phyloP scores from a whole-genome alignment of 768 basidiomycete species.

The Suillus brevipes region DNA sequence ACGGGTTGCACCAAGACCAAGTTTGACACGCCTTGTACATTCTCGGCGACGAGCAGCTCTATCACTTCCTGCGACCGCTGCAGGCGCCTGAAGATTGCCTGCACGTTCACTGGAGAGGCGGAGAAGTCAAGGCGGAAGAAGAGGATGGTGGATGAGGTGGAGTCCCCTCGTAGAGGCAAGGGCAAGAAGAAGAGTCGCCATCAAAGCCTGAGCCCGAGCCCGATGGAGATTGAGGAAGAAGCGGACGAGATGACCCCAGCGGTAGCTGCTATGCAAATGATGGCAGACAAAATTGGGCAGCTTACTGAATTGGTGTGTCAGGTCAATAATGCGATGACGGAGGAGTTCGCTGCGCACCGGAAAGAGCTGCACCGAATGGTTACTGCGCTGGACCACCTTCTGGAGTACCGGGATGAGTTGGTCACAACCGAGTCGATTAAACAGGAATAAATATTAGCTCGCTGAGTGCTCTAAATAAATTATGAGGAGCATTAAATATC shows the following conservation, averaged over 20 bases:
- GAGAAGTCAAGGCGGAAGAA: background rate
- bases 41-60: background rate
- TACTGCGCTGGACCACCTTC: background rate
- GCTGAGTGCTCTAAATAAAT: background rate
- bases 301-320: background rate
- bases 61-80: background rate
- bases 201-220: background rate
- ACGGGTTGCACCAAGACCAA: background rate
- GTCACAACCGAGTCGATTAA: background rate
- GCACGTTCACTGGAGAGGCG: background rate
- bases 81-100: background rate
- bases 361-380: background rate
- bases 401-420: background rate
- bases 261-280: no score
- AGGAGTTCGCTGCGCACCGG: background rate
- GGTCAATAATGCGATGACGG: background rate
- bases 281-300: background rate
- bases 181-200: background rate
- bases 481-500: background rate
- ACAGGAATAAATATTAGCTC: background rate
- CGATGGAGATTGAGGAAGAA: background rate
- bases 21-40: background rate
- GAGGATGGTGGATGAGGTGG: background rate
- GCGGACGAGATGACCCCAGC: background rate
- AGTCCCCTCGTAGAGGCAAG: background rate